phyloP scores from a whole-genome alignment of 108 stramenopile genomes.

The Ochromonas danica region DNA sequence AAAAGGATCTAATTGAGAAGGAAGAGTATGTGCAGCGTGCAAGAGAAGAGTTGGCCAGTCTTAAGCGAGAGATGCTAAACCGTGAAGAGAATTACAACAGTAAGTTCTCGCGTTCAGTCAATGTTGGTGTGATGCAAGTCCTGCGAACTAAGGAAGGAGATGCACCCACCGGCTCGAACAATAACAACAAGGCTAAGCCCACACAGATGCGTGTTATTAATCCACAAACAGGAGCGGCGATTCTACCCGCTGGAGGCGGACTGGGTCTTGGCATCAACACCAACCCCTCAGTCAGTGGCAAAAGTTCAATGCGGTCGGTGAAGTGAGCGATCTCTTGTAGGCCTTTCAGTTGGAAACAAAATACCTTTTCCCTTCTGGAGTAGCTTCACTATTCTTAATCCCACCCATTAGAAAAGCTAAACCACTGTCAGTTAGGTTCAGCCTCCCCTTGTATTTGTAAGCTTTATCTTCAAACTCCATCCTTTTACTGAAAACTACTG shows the following conservation, averaged over 20 bases:
- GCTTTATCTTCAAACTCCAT: too few species aligned
- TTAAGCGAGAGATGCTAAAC: constrained; percentile 65
- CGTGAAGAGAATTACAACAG: constrained; percentile 66
- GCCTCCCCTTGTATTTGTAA: too few species aligned
- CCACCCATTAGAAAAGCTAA: too few species aligned
- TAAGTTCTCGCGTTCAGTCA: constrained; percentile 53
- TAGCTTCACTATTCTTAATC: too few species aligned
- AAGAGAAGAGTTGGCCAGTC: constrained; percentile 58
- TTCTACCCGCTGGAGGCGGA: not conserved
- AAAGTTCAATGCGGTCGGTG: too few species aligned
- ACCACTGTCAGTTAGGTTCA: too few species aligned
- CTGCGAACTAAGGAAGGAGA: constrained; percentile 5
- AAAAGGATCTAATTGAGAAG: constrained; percentile 39
- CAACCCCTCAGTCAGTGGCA: not conserved
- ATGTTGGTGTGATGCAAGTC: constrained; percentile 64
- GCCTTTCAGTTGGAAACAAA: too few species aligned
- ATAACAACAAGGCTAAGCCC: not conserved
- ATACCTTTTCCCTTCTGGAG: too few species aligned
- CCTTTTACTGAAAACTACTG: too few species aligned
- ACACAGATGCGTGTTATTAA: not conserved
- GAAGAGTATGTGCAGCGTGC: constrained; percentile 40
- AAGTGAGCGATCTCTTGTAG: too few species aligned
- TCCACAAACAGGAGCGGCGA: not conserved
- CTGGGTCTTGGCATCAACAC: not conserved
- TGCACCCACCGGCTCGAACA: not conserved